Base-by-base conservation (phyloP, 129 eudicot genomes). In the Mikania micrantha region DNA sequence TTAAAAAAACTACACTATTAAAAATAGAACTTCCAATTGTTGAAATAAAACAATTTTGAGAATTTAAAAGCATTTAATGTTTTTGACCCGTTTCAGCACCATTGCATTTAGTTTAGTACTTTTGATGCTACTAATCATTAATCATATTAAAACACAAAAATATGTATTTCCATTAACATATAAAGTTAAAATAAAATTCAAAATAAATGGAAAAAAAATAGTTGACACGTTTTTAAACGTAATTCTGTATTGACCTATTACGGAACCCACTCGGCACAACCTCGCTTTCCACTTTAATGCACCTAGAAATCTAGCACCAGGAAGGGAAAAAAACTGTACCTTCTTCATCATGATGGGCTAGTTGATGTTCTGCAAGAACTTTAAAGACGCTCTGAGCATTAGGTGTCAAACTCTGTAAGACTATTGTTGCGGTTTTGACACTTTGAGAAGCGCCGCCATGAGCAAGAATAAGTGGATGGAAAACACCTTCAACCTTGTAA, bases 381-480 rank as follows among this genome's bases (percentile, higher is more conserved):
- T 90, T 94, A 16, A 89, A 93, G 6, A 89, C 95, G 9, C 82
- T 89, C 67, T 84, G 99, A 12, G 99, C 99, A 81, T 93, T 93
- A n/a, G 96, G 96, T 2, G 99, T 93, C 84, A 93, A 86, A 69
- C 99, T 89, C 66, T 93, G 93, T 36, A 93, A 70, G 64, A 93
- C 99, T 16, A 93, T 89, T 17, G 95, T 80, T 68, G 96, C 96
- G 1, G 96, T 88, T 77, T 89, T 93, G 25, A 90, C 95, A 68
- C 73, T 93, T 83, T 93, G 99, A 7, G 83, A 80, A 17, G 85
- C 78, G 21, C 96, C 85, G 9, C 82, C 83, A 60, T 93, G 96
- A 53, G 96, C 79, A 54, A 93, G 96, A 74, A 93, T 84, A 24
- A 86, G 83, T 34, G 99, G 99, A 57, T 69, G 77, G 67, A 93